Percentiles rank a stretch among this genome's conserved stretches.
These are phyloP conservation scores for Alternaria atra DNA, from an alignment of 2,329 filamentous ascomycete genomes.

Conservation along the genomic window DNA sequence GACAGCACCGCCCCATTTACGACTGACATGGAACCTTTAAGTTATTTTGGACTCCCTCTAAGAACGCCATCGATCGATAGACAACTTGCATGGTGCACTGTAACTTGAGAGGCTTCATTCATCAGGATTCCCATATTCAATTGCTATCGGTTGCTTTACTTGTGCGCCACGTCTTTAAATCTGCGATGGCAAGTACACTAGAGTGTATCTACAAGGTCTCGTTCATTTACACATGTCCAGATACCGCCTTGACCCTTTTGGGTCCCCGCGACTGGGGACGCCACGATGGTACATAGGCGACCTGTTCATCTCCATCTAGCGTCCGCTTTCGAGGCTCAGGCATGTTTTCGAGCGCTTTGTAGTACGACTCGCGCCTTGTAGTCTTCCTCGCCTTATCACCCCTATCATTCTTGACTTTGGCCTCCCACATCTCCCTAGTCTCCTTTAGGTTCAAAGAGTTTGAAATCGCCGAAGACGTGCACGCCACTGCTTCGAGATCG, in stretches of 20 bases:
- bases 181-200: background rate
- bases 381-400: background rate
- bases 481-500: background rate
- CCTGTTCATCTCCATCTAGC: background rate
- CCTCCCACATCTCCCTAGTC: background rate
- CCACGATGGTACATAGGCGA: background rate
- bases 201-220: background rate
- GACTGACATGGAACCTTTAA: background rate
- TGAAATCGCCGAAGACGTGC: background rate
- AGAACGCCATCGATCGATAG: background rate
- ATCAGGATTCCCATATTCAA: background rate
- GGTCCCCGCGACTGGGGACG: background rate
- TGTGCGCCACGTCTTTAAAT: background rate
- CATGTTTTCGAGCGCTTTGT: background rate
- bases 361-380: background rate
- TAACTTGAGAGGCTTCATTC: background rate
- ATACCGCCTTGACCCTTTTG: background rate
- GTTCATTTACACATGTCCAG: background rate
- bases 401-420: background rate
- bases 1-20: background rate
- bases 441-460: background rate
- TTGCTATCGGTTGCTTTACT: background rate
- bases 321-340: background rate
- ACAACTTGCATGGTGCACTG: background rate
- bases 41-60: background rate